Conservation (phyloP, 257 asterid species). For the Rauvolfia tetraphylla region DNA sequence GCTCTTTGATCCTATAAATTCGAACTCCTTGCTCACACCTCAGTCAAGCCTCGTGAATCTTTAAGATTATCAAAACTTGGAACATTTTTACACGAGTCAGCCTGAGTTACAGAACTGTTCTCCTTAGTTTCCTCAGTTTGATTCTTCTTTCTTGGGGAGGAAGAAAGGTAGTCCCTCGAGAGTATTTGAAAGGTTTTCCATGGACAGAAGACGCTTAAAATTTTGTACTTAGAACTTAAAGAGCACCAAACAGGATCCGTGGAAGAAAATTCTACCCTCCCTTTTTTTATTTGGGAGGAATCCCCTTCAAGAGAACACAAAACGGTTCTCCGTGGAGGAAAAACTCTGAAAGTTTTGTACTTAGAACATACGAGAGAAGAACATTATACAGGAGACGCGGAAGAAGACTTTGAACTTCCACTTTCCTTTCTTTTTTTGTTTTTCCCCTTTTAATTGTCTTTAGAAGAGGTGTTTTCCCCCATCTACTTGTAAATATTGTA, state of each 20-base stretch:
- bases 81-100: background rate
- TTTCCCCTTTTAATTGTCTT: no score
- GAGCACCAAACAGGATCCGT: no score
- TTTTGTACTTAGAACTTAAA: background rate
- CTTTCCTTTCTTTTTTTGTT: no score
- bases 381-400: background rate
- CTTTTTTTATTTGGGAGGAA: no score
- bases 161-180: background rate
- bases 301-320: no score
- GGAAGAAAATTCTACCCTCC: no score
- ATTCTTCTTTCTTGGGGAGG: no score
- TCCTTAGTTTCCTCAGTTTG: no score
- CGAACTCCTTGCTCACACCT: conserved; percentile 29
- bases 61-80: conserved; percentile 13
- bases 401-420: background rate
- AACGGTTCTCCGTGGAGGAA: background rate
- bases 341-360: background rate
- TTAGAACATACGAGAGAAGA: background rate
- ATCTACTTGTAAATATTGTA: background rate
- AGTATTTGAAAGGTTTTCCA: background rate
- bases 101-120: background rate
- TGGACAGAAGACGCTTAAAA: background rate
- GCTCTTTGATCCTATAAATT: conserved; percentile 60
- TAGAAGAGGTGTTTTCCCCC: background rate
- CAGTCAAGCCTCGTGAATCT: conserved; percentile 20